Evolutionary conservation across 768 basidiomycete species (phyloP), one percentile per base, ranked within the genome.

Genomic region (Candolleomyces aberdarensis): DNA sequence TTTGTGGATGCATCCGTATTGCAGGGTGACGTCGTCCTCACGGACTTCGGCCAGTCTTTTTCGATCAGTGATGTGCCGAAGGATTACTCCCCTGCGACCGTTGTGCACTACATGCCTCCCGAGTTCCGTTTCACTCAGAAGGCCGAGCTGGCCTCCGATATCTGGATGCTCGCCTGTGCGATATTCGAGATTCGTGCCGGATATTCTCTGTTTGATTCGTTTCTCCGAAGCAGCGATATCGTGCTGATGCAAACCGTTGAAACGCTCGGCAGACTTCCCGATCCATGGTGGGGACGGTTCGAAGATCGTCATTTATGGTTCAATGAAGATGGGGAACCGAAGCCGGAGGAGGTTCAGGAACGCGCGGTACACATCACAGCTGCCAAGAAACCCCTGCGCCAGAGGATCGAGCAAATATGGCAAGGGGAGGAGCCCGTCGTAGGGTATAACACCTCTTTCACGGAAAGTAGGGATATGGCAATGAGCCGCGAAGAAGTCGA

Each of bases 101-200:
- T 66, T 52, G 56, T 71, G 3, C 59, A 74, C 62, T 78, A 78
- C 67, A 57, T 54, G 53, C 67, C 77, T 0, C 79, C 76, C 22
- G 77, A 80, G 61, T 57, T 66, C 11, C 70, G 63, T n/a, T 78
- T 78, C 62, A 78, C 74, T 59, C 64, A 63, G 11, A 51, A 61
- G 3, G 58, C 59, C 5, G 67, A 70, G 36, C 52, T 71, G 41
- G 63, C 60, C 51, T 44, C 79, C 13, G 78, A 80, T 62, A 62
- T 80, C 39, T 80, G 80, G 79, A 66, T 71, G 3, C 67, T 80
- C 19, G 79, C 63, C 59, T 81, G 80, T 63, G 61, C 71, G 51
- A 74, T 80, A 62, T 80, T 76, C 62, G 74, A 79, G 66, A 76
- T 79, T 58, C 73, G 77, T 19, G 74, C 78, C 29, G 78, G 78